Conservation (phyloP, 1,139 yeast species). For the Hyphopichia buzzinii region DNA sequence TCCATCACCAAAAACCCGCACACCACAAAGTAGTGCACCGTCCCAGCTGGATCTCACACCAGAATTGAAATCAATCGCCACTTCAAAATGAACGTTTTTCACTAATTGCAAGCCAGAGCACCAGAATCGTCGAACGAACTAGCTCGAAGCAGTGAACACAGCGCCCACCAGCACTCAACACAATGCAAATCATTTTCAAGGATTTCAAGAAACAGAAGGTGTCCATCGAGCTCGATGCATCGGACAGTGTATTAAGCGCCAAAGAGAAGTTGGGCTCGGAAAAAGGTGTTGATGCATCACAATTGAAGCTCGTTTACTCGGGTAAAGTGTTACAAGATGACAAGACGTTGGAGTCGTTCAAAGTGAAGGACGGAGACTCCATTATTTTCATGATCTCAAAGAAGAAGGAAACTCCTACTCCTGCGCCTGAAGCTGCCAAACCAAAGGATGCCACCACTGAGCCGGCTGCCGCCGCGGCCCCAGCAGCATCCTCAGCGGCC, state of each 20-base stretch:
- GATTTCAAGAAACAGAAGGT: slow-evolving; percentile 92
- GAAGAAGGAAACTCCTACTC: slow-evolving; percentile 36
- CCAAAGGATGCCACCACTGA: slow-evolving; percentile 13
- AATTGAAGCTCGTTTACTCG: slow-evolving; percentile 87
- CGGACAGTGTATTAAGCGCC: slow-evolving; percentile 65
- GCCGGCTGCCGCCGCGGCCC: slow-evolving; percentile 11
- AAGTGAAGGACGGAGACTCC: slow-evolving; percentile 85
- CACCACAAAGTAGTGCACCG: too few relatives aligned
- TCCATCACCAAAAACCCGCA: too few relatives aligned
- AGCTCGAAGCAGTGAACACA: too few relatives aligned
- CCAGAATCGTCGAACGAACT: too few relatives aligned
- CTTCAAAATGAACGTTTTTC: too few relatives aligned
- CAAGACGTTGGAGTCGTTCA: slow-evolving; percentile 67
- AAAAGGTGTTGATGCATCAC: slow-evolving; percentile 68
- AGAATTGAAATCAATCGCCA: neutral
- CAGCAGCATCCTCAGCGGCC: slow-evolving; percentile 7
- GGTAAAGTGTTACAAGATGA: slow-evolving; percentile 89
- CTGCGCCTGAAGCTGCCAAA: slow-evolving; percentile 15
- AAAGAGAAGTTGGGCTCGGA: slow-evolving; percentile 72
- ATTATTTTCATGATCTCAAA: slow-evolving; percentile 85
- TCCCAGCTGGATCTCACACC: too few relatives aligned
- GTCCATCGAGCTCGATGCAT: slow-evolving; percentile 70
- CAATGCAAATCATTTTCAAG: slow-evolving; percentile 81
- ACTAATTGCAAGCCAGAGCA: too few relatives aligned
- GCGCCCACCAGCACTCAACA: too few relatives aligned